These are phyloP conservation scores for Ceratonia siliqua DNA, from an alignment of 306 rosid genomes.

Conservation along the genomic window DNA sequence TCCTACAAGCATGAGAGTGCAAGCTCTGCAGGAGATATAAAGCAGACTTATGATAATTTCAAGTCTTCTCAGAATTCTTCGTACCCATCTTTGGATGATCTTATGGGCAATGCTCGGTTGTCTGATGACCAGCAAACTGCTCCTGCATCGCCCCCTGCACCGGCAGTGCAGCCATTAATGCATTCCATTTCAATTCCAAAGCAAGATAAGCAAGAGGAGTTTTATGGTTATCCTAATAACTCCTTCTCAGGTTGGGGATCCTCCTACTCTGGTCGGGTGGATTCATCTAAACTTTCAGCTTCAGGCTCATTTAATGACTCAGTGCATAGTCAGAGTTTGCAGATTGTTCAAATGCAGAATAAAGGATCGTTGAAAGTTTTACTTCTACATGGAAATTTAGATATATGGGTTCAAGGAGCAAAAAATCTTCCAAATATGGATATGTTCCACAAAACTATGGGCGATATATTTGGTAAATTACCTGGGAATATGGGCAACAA, in stretches of 20 bases:
- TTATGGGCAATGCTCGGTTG: conserved; percentile 51
- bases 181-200: conserved; percentile 46
- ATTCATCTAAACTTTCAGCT: conserved; percentile 31
- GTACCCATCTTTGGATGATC: conserved; percentile 71
- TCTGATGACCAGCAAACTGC: conserved; percentile 51
- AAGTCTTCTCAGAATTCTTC: conserved; percentile 40
- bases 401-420: conserved; percentile 76
- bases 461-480: conserved; percentile 62
- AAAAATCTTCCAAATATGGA: conserved; percentile 91
- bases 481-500: conserved; percentile 61
- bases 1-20: conserved; percentile 43
- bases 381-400: conserved; percentile 89
- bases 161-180: conserved; percentile 31
- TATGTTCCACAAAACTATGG: conserved; percentile 92
- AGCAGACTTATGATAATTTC: conserved; percentile 28
- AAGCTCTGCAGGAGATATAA: conserved; percentile 9
- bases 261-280: conserved; percentile 38
- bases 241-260: conserved; percentile 50
- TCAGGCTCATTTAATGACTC: conserved; percentile 61
- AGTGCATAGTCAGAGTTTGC: conserved; percentile 51
- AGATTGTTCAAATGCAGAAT: conserved; percentile 63
- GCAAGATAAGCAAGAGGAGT: conserved; percentile 48
- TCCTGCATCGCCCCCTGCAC: conserved; percentile 48
- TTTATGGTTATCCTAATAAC: conserved; percentile 46
- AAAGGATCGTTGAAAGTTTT: conserved; percentile 72